phyloP scores from a whole-genome alignment of 345 rosid species.

The Melastoma malabathricum region DNA sequence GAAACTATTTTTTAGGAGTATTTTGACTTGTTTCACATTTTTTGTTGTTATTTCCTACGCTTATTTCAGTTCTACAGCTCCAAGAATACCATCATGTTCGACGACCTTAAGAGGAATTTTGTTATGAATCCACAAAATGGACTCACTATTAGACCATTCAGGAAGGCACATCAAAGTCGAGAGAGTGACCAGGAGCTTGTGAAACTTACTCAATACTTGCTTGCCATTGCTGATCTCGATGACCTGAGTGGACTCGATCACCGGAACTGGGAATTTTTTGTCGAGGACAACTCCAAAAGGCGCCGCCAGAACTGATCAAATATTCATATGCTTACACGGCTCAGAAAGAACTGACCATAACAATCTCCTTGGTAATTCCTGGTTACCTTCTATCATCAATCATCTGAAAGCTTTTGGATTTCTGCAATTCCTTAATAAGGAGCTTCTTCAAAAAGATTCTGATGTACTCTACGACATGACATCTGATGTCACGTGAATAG shows the following conservation, averaged over 20 bases:
- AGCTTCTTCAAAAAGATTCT: no score
- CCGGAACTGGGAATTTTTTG: slow-evolving; percentile 52
- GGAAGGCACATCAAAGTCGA: slow-evolving; percentile 79
- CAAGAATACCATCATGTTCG: slow-evolving; percentile 93
- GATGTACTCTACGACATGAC: no score
- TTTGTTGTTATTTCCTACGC: background rate
- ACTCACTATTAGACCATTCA: slow-evolving; percentile 63
- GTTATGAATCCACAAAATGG: slow-evolving; percentile 97
- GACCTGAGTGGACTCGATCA: slow-evolving; percentile 71
- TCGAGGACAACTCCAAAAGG: slow-evolving; percentile 51
- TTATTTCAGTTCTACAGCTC: slow-evolving; percentile 58
- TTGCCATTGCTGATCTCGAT: slow-evolving; percentile 73
- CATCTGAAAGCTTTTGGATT: no score
- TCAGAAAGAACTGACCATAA: background rate
- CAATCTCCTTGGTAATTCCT: background rate
- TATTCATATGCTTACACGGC: slow-evolving; percentile 5
- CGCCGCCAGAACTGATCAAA: slow-evolving; percentile 43
- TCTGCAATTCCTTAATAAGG: no score
- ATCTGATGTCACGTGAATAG: no score
- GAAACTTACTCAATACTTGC: slow-evolving; percentile 73
- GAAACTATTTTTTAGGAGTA: no score
- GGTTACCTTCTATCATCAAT: no score
- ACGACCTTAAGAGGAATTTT: slow-evolving; percentile 73
- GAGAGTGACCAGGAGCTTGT: slow-evolving; percentile 78
- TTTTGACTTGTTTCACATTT: background rate